Percentiles rank a stretch among this genome's conserved stretches.
Conservation (phyloP, 1,284 basidiomycete species). For the Sutorius eximius region DNA sequence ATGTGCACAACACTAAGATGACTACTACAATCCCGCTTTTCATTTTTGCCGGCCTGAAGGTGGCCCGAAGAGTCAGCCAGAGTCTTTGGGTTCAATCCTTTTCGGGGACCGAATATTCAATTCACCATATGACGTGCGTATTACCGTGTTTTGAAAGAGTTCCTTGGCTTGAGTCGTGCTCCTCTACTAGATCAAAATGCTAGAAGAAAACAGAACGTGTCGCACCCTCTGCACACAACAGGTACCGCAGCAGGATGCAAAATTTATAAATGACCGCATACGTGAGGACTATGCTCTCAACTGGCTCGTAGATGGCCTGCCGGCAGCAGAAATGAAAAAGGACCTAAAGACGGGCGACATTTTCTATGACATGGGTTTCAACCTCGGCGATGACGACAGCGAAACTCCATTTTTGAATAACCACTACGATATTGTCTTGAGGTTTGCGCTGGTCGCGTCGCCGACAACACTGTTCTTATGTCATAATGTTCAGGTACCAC, state of each 20-base stretch:
- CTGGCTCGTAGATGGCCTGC: slow-evolving; percentile 93
- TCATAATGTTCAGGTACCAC: slow-evolving; percentile 67
- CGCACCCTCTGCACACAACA: slow-evolving; percentile 67
- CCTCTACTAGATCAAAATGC: slow-evolving; percentile 66
- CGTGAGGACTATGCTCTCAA: slow-evolving; percentile 92
- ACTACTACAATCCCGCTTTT: slow-evolving; percentile 86
- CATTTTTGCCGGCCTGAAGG: slow-evolving; percentile 84
- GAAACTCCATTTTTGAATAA: slow-evolving; percentile 81
- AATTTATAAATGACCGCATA: slow-evolving; percentile 91
- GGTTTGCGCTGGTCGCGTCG: slow-evolving; percentile 43
- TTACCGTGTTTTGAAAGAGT: slow-evolving; percentile 1
- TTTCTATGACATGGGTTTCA: slow-evolving; percentile 90
- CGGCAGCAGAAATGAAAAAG: slow-evolving; percentile 88
- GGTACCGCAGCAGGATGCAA: slow-evolving; percentile 72
- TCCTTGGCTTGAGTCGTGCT: slow-evolving; percentile 4
- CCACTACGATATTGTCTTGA: slow-evolving; percentile 84
- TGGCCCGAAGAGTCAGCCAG: slow-evolving; percentile 79
- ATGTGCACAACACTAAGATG: slow-evolving; percentile 47
- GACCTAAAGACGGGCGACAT: slow-evolving; percentile 76
- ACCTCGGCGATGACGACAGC: slow-evolving; percentile 66
- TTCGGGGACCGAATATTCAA: slow-evolving; percentile 96
- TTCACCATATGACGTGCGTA: slow-evolving; percentile 80
- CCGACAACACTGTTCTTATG: slow-evolving; percentile 6
- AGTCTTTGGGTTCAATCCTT: slow-evolving; percentile 89
- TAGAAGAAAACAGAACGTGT: slow-evolving; percentile 73